phyloP scores from a whole-genome alignment of 257 asterid genomes.

The Handroanthus guayacan region DNA sequence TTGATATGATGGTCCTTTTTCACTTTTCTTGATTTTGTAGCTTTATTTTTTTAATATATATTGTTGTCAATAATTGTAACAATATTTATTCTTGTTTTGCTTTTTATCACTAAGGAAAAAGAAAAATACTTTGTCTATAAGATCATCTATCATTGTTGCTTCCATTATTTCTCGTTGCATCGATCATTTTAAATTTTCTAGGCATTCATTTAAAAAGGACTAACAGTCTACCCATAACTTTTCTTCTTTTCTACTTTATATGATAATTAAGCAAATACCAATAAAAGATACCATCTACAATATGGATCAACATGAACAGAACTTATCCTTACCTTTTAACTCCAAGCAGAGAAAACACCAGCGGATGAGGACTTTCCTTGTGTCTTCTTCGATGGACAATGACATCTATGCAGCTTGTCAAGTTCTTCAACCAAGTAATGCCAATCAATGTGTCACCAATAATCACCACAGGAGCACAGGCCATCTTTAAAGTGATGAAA shows the following conservation, averaged over 20 bases:
- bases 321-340: neutral
- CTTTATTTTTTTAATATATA: too few relatives aligned
- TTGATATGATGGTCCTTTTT: too few relatives aligned
- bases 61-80: too few relatives aligned
- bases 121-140: too few relatives aligned
- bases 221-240: neutral
- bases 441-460: slow-evolving; percentile 50
- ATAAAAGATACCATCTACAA: neutral
- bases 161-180: too few relatives aligned
- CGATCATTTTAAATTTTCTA: too few relatives aligned
- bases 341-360: neutral
- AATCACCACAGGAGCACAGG: slow-evolving; percentile 65
- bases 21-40: too few relatives aligned
- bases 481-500: slow-evolving; percentile 74
- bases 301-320: neutral
- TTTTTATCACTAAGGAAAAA: too few relatives aligned
- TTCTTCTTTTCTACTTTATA: neutral
- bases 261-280: neutral
- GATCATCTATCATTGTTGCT: neutral
- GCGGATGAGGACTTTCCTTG: neutral
- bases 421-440: neutral
- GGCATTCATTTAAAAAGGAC: neutral
- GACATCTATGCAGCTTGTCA: neutral
- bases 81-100: too few relatives aligned
- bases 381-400: slow-evolving; percentile 20